These are phyloP conservation scores for Dryas octopetala DNA, from an alignment of 306 rosid genomes.

Conservation along the genomic window DNA sequence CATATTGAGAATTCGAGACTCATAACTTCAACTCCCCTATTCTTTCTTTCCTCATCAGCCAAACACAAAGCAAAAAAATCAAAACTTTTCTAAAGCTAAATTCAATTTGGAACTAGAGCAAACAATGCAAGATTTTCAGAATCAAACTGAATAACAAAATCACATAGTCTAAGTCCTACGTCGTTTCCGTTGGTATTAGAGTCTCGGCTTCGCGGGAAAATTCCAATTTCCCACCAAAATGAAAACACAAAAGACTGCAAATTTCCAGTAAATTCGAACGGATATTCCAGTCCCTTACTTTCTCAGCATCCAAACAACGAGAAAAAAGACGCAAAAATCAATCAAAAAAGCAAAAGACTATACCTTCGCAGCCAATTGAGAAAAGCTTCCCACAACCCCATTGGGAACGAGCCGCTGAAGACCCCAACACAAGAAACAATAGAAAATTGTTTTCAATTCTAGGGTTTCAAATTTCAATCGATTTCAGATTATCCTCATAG, in stretches of 20 bases:
- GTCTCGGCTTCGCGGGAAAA: background rate
- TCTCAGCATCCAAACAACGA: slow-evolving; percentile 20
- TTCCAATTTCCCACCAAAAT: background rate
- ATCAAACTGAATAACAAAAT: background rate
- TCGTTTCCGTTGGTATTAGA: too few relatives aligned
- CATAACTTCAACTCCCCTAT: background rate
- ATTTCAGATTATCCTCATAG: background rate
- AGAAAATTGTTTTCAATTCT: background rate
- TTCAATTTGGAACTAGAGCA: background rate
- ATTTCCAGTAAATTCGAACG: background rate
- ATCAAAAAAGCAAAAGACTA: background rate
- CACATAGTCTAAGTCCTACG: background rate
- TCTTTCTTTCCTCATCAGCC: background rate
- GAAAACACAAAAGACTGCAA: background rate
- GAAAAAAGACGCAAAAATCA: background rate
- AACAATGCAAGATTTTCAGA: background rate
- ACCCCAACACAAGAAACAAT: background rate
- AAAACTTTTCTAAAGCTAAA: background rate
- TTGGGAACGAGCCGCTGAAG: slow-evolving; percentile 21
- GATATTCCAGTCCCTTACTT: background rate
- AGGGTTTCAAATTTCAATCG: slow-evolving; percentile 24
- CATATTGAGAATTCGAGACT: background rate
- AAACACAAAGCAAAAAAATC: slow-evolving; percentile 6
- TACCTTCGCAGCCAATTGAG: slow-evolving; percentile 71
- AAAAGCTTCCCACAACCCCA: slow-evolving; percentile 64